Evolutionary conservation across 495 filamentous ascomycete species (phyloP), one percentile per base, ranked within the genome.

Genomic region (Terfezia claveryi): DNA sequence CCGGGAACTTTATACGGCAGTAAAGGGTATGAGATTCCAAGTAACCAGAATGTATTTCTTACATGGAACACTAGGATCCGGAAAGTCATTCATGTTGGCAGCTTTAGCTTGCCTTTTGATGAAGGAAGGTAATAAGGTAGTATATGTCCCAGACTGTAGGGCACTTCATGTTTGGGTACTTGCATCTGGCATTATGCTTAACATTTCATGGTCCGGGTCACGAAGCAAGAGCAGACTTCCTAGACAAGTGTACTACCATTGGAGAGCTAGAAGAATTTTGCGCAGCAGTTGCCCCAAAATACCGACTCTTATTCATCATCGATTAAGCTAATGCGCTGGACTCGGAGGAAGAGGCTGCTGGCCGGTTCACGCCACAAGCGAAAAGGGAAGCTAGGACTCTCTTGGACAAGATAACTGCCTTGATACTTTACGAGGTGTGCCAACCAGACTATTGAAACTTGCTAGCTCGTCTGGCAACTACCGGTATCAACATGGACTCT

Each of bases 141-240:
- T 54, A 12, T 54, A 54, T 37, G 23, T 54, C 9, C 52, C 52
- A 36, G 52, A 54, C 37, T 54, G 52, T 37, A 32, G 52, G 12
- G 52, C 17, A 14, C 23, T 54, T 2, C 10, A 37, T 36, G 10
- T 32, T 54, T 37, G 20, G 9, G 16, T 46, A 46, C 41, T 46
- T 46, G 17, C 7, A 4, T 46, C 17, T 12, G 9, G 52, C 52
- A 14, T 20, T 54, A 37, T 36, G 17, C 12, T 37, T 54, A 2
- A 37, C 52, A 10, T 54, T 54, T 37, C 14, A 16, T 54, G 23
- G 20, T 16, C 41, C 41, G 41, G 17, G 17, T 46, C 9, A 54
- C 36, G 36, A 32, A 36, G 12, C 14, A 37, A 23, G 37, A 12
- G 12, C 14, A 14, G 36, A 27, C 12, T 36, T 36, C 36, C 20